Conservation (phyloP, 345 rosid species). For the Anacardium occidentale region DNA sequence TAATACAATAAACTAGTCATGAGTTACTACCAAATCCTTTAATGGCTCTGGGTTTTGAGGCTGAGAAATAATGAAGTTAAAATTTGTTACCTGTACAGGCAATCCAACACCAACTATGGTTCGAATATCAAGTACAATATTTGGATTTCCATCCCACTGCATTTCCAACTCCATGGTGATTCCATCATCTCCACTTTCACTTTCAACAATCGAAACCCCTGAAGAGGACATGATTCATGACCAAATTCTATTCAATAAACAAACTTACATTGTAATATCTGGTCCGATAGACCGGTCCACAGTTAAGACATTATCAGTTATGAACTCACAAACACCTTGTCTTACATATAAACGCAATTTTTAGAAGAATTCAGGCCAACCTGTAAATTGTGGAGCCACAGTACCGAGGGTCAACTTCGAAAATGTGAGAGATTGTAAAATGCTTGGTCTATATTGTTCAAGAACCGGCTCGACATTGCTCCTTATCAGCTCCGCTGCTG, state of each 20-base stretch:
- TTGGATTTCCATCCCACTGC: slow-evolving; percentile 95
- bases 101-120: slow-evolving; percentile 72
- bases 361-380: slow-evolving; percentile 32
- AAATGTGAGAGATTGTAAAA: slow-evolving; percentile 74
- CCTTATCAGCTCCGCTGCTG: slow-evolving; percentile 84
- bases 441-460: slow-evolving; percentile 70
- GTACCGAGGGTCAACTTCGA: slow-evolving; percentile 87
- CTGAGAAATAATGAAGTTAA: neutral
- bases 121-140: slow-evolving; percentile 65
- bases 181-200: slow-evolving; percentile 43
- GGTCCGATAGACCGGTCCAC: no score
- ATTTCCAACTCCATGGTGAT: slow-evolving; percentile 83
- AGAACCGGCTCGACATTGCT: slow-evolving; percentile 81
- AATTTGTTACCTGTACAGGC: slow-evolving; percentile 66
- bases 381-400: slow-evolving; percentile 95
- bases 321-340: no score
- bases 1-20: neutral
- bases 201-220: slow-evolving; percentile 76
- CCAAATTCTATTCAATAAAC: neutral
- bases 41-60: neutral
- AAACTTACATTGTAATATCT: neutral
- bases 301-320: no score
- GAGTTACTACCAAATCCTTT: neutral
- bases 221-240: neutral
- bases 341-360: no score